phyloP scores from a whole-genome alignment of 2,329 filamentous ascomycete species.

The Alternaria tenuissima region DNA sequence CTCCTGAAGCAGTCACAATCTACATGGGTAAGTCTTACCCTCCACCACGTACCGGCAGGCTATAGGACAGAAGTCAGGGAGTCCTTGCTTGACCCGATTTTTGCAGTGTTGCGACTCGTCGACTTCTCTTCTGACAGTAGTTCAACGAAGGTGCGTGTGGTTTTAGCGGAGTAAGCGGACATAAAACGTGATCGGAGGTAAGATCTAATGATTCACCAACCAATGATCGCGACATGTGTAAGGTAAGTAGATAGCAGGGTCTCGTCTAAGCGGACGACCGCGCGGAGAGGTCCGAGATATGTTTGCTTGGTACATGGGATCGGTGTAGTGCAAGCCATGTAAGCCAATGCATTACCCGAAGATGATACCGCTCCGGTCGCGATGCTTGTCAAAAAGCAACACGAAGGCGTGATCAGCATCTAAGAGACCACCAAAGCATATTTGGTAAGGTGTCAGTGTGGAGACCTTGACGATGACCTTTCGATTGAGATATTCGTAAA shows the following conservation, averaged over 20 bases:
- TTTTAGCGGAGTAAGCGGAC: slow-evolving; percentile 14
- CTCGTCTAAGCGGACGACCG: background rate
- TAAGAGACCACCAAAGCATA: background rate
- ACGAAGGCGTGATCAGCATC: background rate
- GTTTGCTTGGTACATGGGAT: background rate
- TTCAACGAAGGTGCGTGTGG: background rate
- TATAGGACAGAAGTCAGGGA: background rate
- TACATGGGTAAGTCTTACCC: background rate
- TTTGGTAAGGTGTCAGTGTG: background rate
- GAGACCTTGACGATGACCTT: background rate
- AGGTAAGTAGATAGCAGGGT: background rate
- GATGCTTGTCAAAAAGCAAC: background rate
- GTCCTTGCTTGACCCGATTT: background rate
- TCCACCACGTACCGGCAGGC: background rate
- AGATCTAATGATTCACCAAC: background rate
- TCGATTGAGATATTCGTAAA: background rate
- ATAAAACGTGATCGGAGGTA: slow-evolving; percentile 6
- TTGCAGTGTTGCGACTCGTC: background rate
- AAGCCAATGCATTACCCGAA: background rate
- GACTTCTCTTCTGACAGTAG: background rate
- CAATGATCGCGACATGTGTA: background rate
- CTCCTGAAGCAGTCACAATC: background rate
- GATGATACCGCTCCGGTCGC: background rate
- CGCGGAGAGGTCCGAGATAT: background rate
- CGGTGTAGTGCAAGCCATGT: background rate